Conservation (phyloP, 179 eudicot genomes). For the Silene vulgaris region DNA sequence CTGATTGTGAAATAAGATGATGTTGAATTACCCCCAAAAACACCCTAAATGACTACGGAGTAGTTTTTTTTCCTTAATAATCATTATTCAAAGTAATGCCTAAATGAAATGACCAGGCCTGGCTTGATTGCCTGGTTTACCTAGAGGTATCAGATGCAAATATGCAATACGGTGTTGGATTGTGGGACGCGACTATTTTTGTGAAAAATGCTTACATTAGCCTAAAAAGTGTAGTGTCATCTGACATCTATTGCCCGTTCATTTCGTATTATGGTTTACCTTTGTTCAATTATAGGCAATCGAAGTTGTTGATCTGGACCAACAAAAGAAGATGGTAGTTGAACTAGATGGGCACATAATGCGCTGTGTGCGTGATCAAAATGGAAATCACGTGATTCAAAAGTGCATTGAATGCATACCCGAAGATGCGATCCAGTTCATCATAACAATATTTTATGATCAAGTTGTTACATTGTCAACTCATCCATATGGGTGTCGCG, state of each 20-base stretch:
- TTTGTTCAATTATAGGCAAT: conserved; percentile 54
- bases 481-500: conserved; percentile 99
- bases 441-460: conserved; percentile 76
- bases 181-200: no score
- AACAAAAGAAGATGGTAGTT: conserved; percentile 88
- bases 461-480: conserved; percentile 91
- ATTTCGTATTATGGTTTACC: conserved; percentile 1
- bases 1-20: no score
- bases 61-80: no score
- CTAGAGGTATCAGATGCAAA: no score
- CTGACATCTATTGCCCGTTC: neutral
- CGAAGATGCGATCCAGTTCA: conserved; percentile 82
- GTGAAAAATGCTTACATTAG: no score
- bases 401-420: conserved; percentile 99
- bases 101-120: no score
- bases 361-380: conserved; percentile 99
- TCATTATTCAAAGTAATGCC: no score
- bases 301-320: conserved; percentile 95
- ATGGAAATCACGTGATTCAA: conserved; percentile 96
- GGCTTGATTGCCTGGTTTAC: no score
- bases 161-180: no score
- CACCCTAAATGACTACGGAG: no score
- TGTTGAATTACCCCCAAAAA: no score
- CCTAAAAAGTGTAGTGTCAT: no score
- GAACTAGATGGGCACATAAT: conserved; percentile 93